These are phyloP conservation scores for Carallia pectinifolia DNA, from an alignment of 345 rosid genomes.

Conservation along the genomic window DNA sequence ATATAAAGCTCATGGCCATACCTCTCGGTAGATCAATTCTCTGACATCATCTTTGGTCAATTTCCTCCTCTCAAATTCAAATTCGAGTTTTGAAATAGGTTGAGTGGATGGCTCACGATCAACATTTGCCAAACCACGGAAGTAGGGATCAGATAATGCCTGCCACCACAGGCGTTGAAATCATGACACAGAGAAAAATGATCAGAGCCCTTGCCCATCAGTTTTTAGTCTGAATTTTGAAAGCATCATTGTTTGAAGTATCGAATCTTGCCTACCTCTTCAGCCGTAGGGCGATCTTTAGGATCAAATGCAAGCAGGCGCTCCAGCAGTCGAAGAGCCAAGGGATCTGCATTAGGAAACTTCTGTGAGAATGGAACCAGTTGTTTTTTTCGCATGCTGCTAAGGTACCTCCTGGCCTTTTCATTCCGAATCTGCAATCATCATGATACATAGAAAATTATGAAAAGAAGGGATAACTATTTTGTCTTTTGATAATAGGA, in stretches of 20 bases:
- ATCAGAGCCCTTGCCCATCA: neutral
- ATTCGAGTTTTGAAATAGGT: conserved; percentile 94
- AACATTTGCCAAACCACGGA: conserved; percentile 73
- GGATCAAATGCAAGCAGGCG: conserved; percentile 95
- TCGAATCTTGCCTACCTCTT: conserved; percentile 48
- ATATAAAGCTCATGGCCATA: conserved; percentile 24
- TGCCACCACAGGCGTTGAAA: conserved; percentile 30
- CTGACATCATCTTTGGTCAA: conserved; percentile 91
- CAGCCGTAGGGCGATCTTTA: conserved; percentile 92
- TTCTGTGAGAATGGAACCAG: conserved; percentile 76
- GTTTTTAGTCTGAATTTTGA: neutral
- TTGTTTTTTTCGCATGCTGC: conserved; percentile 86
- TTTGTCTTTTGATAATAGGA: neutral
- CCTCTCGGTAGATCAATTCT: conserved; percentile 97
- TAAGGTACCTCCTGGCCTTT: conserved; percentile 94
- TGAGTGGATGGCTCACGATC: conserved; percentile 88
- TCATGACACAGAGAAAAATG: neutral
- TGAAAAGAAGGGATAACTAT: neutral
- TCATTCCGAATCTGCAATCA: conserved; percentile 82
- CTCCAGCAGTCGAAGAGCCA: conserved; percentile 74
- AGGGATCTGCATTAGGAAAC: conserved; percentile 78
- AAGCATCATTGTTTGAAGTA: neutral
- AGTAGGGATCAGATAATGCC: conserved; percentile 94
- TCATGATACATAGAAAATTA: conserved; percentile 3
- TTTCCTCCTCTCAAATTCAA: conserved; percentile 98